Evolutionary conservation across 495 filamentous ascomycete species (phyloP).

Genomic region (Penicillium coffeae): DNA sequence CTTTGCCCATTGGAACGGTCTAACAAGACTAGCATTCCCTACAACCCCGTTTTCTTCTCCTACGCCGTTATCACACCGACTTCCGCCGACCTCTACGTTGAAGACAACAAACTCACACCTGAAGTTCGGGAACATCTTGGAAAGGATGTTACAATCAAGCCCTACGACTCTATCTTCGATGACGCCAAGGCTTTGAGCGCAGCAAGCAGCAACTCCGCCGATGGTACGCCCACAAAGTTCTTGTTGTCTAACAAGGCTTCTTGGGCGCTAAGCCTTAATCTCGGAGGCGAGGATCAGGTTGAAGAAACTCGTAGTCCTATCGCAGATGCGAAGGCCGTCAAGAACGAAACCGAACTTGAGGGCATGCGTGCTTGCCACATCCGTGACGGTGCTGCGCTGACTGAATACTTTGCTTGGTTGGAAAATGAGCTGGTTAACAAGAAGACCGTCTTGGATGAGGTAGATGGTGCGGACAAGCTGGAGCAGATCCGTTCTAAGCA

Average conservation of each 20-base stretch:
- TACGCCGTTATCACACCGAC: constrained; percentile 86
- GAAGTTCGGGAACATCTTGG: constrained; percentile 70
- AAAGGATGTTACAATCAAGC: constrained; percentile 68
- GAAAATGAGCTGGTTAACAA: constrained; percentile 80
- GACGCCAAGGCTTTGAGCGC: constrained; percentile 63
- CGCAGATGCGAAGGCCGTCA: constrained; percentile 94
- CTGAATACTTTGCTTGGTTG: constrained; percentile 94
- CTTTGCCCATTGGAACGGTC: neutral
- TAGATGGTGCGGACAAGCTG: constrained; percentile 85
- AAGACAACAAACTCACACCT: constrained; percentile 68
- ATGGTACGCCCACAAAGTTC: constrained; percentile 57
- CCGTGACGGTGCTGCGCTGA: constrained; percentile 88
- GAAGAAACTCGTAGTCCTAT: constrained; percentile 87
- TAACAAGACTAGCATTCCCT: constrained; percentile 66
- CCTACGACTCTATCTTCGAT: constrained; percentile 79
- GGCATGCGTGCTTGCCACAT: constrained; percentile 95
- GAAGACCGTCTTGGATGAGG: constrained; percentile 75
- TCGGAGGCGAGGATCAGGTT: constrained; percentile 84
- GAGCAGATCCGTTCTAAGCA: constrained; percentile 78
- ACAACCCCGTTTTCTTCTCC: constrained; percentile 98
- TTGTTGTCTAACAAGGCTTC: constrained; percentile 85
- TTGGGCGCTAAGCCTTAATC: constrained; percentile 83
- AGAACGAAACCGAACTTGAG: constrained; percentile 86
- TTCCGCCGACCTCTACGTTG: constrained; percentile 78
- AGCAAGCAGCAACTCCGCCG: constrained; percentile 34